Percentiles rank a stretch among this genome's conserved stretches.
Evolutionary conservation across 108 stramenopile species (phyloP).

Genomic region (Ochromonas danica): DNA sequence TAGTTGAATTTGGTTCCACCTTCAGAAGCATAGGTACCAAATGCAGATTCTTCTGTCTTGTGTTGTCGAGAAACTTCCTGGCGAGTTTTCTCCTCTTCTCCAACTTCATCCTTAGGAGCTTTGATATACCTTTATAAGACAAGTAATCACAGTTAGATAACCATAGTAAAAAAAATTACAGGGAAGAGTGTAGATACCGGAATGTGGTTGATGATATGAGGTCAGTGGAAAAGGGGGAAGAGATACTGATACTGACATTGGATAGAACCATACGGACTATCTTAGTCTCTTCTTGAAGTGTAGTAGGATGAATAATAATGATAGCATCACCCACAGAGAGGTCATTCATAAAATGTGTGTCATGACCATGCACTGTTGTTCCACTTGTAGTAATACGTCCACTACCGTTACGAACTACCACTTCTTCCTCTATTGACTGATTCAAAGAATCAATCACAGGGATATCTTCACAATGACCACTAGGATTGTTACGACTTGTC

Average conservation of each 20-base stretch:
- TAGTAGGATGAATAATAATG: constrained; percentile 58
- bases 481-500: too few relatives aligned
- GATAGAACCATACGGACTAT: constrained; percentile 58
- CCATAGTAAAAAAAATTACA: background rate
- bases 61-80: constrained; percentile 44
- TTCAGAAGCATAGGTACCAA: constrained; percentile 39
- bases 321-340: constrained; percentile 53
- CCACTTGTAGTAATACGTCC: constrained; percentile 58
- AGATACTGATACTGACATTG: constrained; percentile 46
- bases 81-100: constrained; percentile 39
- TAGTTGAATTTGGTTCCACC: constrained; percentile 52
- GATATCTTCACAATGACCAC: too few relatives aligned
- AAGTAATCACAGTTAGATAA: background rate
- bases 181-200: constrained; percentile 26
- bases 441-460: too few relatives aligned
- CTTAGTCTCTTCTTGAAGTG: constrained; percentile 53
- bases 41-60: constrained; percentile 34
- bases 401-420: constrained; percentile 33
- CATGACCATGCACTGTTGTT: constrained; percentile 49
- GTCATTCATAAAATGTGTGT: constrained; percentile 53
- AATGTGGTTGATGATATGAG: constrained; percentile 55
- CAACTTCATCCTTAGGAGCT: constrained; percentile 49
- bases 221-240: constrained; percentile 54
- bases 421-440: too few relatives aligned
- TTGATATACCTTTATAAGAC: constrained; percentile 49